phyloP scores from a whole-genome alignment of 129 eudicot genomes.

The Helianthus tuberosus region DNA sequence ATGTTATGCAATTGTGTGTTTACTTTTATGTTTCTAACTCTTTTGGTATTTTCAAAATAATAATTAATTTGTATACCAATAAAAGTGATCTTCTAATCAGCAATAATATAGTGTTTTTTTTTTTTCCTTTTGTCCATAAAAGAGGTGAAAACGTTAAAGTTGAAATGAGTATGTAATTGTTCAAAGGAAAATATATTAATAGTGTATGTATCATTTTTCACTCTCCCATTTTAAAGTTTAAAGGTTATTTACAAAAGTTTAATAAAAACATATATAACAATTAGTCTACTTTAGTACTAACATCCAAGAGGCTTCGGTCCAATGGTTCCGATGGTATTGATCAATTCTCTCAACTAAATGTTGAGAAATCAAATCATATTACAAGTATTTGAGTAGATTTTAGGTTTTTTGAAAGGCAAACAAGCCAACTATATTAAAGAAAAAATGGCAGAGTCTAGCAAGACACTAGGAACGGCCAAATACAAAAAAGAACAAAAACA shows the following conservation, averaged over 20 bases:
- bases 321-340: too few relatives aligned
- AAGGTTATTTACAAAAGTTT: neutral
- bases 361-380: too few relatives aligned
- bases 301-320: too few relatives aligned
- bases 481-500: too few relatives aligned
- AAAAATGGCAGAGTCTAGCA: too few relatives aligned
- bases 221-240: neutral
- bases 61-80: neutral
- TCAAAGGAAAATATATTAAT: neutral
- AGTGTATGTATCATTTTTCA: too few relatives aligned
- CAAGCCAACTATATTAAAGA: too few relatives aligned
- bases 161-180: neutral
- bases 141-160: neutral
- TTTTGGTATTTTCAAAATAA: constrained; percentile 12
- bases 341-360: too few relatives aligned
- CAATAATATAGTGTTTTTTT: neutral
- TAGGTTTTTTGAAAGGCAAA: too few relatives aligned
- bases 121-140: neutral
- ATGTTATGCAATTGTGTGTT: constrained; percentile 8
- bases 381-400: too few relatives aligned
- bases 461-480: too few relatives aligned
- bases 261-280: neutral
- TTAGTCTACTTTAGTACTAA: too few relatives aligned
- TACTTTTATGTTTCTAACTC: constrained; percentile 22
- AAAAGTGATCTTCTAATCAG: neutral